Conservation (phyloP, 257 asterid species). For the Paraleonurus japonicus region DNA sequence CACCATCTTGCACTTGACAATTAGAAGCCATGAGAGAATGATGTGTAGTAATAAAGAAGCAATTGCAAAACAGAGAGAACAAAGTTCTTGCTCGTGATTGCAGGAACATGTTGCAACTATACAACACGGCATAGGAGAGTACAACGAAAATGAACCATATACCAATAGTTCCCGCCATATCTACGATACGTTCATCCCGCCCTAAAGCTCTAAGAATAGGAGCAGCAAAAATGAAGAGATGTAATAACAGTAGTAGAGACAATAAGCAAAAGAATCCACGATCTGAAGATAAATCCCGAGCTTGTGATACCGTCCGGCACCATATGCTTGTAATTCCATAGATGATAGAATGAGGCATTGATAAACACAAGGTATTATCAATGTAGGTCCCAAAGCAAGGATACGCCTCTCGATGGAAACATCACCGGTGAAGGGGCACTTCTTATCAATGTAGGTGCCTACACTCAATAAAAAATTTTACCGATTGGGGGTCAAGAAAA, state of each 20-base stretch:
- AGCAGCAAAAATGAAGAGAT: constrained; percentile 43
- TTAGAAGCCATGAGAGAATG: constrained; percentile 58
- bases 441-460: constrained; percentile 81
- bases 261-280: constrained; percentile 47
- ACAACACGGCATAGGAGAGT: constrained; percentile 40
- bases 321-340: constrained; percentile 78
- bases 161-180: constrained; percentile 41
- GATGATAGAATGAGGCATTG: too few relatives aligned
- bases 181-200: constrained; percentile 45
- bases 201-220: constrained; percentile 58
- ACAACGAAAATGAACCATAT: constrained; percentile 53
- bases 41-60: constrained; percentile 43
- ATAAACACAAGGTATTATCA: too few relatives aligned
- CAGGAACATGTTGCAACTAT: constrained; percentile 61
- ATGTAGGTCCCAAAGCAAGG: constrained; percentile 78
- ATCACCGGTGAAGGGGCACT: constrained; percentile 75
- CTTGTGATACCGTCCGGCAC: constrained; percentile 63
- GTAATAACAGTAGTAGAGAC: constrained; percentile 30
- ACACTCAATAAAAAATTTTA: neutral
- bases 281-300: constrained; percentile 71
- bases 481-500: neutral
- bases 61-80: constrained; percentile 48
- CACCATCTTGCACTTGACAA: constrained; percentile 40
- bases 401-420: constrained; percentile 89
- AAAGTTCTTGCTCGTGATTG: constrained; percentile 70